Base-by-base conservation (phyloP, 108 stramenopile genomes). In the Cyclostephanos invisitatus region DNA sequence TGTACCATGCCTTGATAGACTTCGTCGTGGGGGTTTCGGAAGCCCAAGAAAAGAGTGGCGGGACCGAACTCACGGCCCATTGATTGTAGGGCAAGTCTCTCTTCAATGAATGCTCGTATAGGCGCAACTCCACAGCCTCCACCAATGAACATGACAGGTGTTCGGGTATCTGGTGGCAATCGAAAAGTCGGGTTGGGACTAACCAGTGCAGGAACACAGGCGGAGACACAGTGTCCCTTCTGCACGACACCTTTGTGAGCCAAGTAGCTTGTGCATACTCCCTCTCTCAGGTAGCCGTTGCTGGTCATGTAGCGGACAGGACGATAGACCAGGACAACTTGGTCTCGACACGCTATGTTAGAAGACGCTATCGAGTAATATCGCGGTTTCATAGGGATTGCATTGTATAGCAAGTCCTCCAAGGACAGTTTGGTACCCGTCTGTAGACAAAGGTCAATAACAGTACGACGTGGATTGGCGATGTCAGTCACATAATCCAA, bases 281-380 rank as follows among this genome's bases (percentile, higher is more conserved):
- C 83, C 72, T 88, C 81, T 55, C 84, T 73, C 7, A 85, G 72
- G 18, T 44, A 49, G 15, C 84, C 87, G 48, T 72, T 47, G 55
- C 71, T 21, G 32, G 83, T 73, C 50, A 85, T 63, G 75, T 86
- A 83, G 38, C 84, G 71, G 38, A 91, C 83, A 56, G 82, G 82
- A 62, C 85, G 74, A 68, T 87, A 91, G 35, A 86, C 78, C 27
- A 91, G 46, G 10, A 64, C 54, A 5, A 87, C 62, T 58, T 76
- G 56, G 55, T 74, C 59, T 14, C 85, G 86, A 58, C 75, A 66
- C 25, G 57, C 63, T 14, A 74, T 14, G 42, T 61, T 66, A 0
- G 84, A 81, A 15, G 87, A 87, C 5, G 90, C 86, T 72, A 91
- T 91, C 11, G 86, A 88, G 55, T 91, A 91, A 69, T 87, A 88